These are phyloP conservation scores for Flammula alnicola DNA, from an alignment of 1,284 basidiomycete genomes.

Conservation along the genomic window DNA sequence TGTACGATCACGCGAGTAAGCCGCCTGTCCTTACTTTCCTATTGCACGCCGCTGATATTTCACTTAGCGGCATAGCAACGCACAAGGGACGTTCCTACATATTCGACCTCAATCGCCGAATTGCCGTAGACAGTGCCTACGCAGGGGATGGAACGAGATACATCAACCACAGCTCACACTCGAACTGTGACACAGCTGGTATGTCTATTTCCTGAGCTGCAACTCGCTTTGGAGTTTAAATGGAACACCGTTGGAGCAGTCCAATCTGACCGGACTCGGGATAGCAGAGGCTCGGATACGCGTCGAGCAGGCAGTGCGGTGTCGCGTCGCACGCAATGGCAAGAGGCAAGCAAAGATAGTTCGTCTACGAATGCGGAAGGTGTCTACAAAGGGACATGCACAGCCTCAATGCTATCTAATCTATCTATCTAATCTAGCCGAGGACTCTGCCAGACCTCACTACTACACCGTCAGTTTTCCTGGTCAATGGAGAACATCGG, in stretches of 20 bases:
- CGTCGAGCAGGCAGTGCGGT: too few species aligned
- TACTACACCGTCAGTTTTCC: conserved; percentile 41
- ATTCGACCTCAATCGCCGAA: conserved; percentile 49
- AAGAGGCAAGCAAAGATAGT: too few species aligned
- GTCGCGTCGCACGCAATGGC: too few species aligned
- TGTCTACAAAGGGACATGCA: too few species aligned
- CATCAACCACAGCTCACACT: conserved; percentile 53
- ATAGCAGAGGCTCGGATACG: too few species aligned
- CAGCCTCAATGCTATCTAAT: too few species aligned
- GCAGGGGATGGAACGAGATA: conserved; percentile 63
- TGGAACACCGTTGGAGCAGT: too few species aligned
- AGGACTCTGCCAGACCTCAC: too few species aligned
- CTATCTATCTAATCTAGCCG: too few species aligned
- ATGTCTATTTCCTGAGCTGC: neutral
- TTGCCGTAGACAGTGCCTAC: conserved; percentile 53
- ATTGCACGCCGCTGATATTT: neutral
- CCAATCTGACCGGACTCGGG: too few species aligned
- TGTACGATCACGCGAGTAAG: conserved; percentile 49
- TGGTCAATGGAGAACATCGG: conserved; percentile 63
- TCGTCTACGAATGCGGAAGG: too few species aligned
- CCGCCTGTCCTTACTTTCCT: conserved; percentile 26
- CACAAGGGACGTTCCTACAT: conserved; percentile 58
- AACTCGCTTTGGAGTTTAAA: neutral
- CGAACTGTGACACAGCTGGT: conserved; percentile 55
- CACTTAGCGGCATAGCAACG: conserved; percentile 29